phyloP scores from a whole-genome alignment of 2,329 filamentous ascomycete species.

The Emericellopsis cladophorae region DNA sequence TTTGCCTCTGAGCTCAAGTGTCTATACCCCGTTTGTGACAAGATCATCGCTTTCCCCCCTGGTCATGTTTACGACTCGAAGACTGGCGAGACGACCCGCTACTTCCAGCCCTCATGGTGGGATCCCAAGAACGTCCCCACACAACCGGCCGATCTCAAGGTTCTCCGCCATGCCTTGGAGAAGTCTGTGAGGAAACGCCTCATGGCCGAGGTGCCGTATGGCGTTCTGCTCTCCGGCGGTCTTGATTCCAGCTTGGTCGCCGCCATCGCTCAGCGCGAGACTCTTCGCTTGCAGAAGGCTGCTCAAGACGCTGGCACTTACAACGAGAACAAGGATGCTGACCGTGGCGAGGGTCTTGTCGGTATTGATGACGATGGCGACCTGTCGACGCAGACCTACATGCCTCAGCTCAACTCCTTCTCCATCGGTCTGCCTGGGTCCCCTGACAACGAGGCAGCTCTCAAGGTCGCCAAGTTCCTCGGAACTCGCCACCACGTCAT shows the following conservation, averaged over 20 bases:
- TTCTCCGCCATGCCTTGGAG: slow-evolving; percentile 72
- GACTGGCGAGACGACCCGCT: slow-evolving; percentile 72
- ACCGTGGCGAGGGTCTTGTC: slow-evolving; percentile 56
- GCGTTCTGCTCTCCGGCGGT: slow-evolving; percentile 87
- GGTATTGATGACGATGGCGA: slow-evolving; percentile 91
- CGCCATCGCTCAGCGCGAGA: slow-evolving; percentile 90
- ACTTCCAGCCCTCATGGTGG: slow-evolving; percentile 90
- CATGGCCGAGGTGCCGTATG: slow-evolving; percentile 98
- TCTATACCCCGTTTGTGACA: slow-evolving; percentile 84
- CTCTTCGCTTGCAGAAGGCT: slow-evolving; percentile 59
- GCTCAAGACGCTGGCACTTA: slow-evolving; percentile 31
- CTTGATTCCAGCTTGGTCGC: slow-evolving; percentile 93
- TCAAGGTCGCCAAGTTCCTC: slow-evolving; percentile 90
- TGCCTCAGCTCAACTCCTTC: slow-evolving; percentile 96
- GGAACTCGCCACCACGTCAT: slow-evolving; percentile 97
- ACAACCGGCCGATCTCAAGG: slow-evolving; percentile 71
- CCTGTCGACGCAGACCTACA: slow-evolving; percentile 76
- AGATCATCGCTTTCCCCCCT: slow-evolving; percentile 86
- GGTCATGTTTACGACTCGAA: slow-evolving; percentile 94
- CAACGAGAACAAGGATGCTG: slow-evolving; percentile 11
- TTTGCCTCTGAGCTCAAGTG: slow-evolving; percentile 97
- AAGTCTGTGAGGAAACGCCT: slow-evolving; percentile 87
- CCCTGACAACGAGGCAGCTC: slow-evolving; percentile 81
- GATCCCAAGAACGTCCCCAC: slow-evolving; percentile 68
- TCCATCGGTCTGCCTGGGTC: slow-evolving; percentile 91